These are phyloP conservation scores for Suhomyces sp. DNA, from an alignment of 805 yeast genomes.

Conservation along the genomic window DNA sequence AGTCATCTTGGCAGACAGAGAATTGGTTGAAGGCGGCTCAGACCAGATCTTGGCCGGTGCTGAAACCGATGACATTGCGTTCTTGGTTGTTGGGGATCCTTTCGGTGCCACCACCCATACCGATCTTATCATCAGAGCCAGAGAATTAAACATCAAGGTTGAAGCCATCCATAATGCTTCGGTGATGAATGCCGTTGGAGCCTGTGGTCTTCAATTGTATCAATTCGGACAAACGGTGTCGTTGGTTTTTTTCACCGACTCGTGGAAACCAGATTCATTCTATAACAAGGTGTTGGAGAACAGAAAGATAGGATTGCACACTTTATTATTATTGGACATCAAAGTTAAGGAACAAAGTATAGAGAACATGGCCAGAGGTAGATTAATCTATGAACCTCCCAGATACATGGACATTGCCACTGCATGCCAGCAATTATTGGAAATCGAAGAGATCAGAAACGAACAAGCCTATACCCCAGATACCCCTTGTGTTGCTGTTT, in stretches of 20 bases:
- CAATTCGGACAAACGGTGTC: conserved; percentile 98
- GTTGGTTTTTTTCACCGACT: conserved; percentile 89
- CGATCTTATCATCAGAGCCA: conserved; percentile 87
- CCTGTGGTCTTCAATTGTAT: conserved; percentile 93
- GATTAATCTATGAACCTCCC: conserved; percentile 93
- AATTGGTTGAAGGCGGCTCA: conserved; percentile 85
- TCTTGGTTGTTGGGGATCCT: conserved; percentile 95
- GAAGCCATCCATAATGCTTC: conserved; percentile 93
- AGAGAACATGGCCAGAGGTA: conserved; percentile 91
- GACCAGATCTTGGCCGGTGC: conserved; percentile 80
- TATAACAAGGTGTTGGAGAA: conserved; percentile 88
- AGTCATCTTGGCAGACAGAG: conserved; percentile 89
- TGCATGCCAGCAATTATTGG: conserved; percentile 84
- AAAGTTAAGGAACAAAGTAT: conserved; percentile 96
- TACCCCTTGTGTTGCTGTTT: conserved; percentile 92
- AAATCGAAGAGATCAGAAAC: conserved; percentile 75
- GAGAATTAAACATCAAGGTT: conserved; percentile 74
- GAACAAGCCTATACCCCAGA: conserved; percentile 79
- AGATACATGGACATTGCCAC: conserved; percentile 91
- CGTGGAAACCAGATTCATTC: conserved; percentile 96
- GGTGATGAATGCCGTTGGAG: conserved; percentile 97
- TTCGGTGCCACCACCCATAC: conserved; percentile 99
- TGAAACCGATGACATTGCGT: conserved; percentile 80
- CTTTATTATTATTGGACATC: conserved; percentile 83
- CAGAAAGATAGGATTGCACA: conserved; percentile 86